Percentiles rank a stretch among this genome's conserved stretches.
phyloP scores from a whole-genome alignment of 345 rosid species.

The Ceriops tagal region DNA sequence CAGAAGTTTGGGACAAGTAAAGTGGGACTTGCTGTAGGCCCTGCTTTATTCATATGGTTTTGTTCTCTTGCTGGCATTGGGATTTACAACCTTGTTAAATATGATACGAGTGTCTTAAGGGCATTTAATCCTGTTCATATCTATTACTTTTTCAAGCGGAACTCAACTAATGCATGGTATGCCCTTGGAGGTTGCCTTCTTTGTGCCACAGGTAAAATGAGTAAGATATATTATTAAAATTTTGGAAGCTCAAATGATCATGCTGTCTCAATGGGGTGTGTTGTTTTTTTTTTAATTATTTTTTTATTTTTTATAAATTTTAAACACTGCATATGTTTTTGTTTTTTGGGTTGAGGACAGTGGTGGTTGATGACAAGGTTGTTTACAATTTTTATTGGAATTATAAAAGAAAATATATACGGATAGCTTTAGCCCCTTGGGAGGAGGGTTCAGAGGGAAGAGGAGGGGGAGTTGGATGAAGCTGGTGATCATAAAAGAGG shows the following conservation, averaged over 20 bases:
- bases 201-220: constrained; percentile 79
- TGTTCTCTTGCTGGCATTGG: constrained; percentile 92
- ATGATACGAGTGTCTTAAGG: constrained; percentile 64
- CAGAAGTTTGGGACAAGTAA: constrained; percentile 99
- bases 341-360: no score
- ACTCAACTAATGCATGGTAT: constrained; percentile 82
- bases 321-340: no score
- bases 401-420: no score
- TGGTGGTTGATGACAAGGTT: no score
- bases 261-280: not conserved
- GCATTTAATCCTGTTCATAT: constrained; percentile 93
- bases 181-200: constrained; percentile 99
- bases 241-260: no score
- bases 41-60: constrained; percentile 95
- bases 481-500: no score
- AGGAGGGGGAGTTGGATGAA: no score
- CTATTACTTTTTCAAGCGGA: constrained; percentile 84
- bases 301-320: no score
- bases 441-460: no score
- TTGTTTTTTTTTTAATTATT: not conserved
- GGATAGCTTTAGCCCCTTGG: no score
- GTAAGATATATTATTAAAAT: not conserved
- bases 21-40: constrained; percentile 91
- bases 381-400: no score
- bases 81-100: constrained; percentile 74